phyloP scores from a whole-genome alignment of 2,329 filamentous ascomycete genomes.

The Microsporum ferrugineum region DNA sequence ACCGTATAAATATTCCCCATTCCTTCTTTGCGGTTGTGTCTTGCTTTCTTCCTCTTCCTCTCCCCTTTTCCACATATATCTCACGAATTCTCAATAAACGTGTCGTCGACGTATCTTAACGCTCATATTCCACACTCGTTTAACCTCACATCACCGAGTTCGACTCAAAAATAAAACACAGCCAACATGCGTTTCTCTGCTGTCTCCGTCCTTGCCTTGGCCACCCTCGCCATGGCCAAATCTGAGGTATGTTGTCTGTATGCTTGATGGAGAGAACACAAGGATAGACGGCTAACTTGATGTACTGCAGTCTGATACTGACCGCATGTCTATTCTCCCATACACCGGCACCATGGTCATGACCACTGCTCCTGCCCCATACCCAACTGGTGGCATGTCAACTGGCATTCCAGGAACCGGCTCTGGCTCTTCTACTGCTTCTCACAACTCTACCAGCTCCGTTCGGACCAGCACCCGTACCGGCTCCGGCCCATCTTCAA shows the following conservation, averaged over 20 bases:
- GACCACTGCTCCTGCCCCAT: constrained; percentile 8
- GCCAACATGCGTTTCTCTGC: constrained; percentile 15
- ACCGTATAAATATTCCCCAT: neutral
- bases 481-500: constrained; percentile 5
- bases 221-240: constrained; percentile 11
- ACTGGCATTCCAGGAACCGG: constrained; percentile 7
- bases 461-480: constrained; percentile 17
- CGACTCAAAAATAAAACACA: neutral
- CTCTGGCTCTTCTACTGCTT: constrained; percentile 5
- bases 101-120: neutral
- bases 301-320: constrained; percentile 14
- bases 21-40: constrained; percentile 1
- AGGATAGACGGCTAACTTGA: constrained; percentile 5
- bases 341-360: constrained; percentile 6
- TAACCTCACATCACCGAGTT: neutral
- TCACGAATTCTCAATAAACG: neutral
- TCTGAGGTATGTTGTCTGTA: constrained; percentile 2
- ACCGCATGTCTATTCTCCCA: constrained; percentile 10
- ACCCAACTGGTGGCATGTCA: constrained; percentile 5
- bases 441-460: constrained; percentile 7
- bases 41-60: neutral
- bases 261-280: neutral
- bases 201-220: constrained; percentile 14
- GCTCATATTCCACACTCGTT: neutral
- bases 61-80: neutral